phyloP scores from a whole-genome alignment of 2,329 filamentous ascomycete genomes.

The Aspergillus hortae region DNA sequence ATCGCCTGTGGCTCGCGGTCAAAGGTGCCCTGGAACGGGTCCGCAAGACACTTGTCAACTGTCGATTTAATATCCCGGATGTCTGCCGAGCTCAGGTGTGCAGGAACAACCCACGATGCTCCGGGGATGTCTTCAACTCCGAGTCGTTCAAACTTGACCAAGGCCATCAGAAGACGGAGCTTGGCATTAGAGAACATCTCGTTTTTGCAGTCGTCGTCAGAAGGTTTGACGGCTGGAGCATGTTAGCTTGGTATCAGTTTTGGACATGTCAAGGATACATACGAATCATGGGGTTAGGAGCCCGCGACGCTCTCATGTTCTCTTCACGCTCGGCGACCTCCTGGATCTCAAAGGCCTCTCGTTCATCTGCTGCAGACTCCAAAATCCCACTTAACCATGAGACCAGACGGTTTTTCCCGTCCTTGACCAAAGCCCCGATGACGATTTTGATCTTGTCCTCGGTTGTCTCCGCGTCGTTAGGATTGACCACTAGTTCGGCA shows the following conservation, averaged over 20 bases:
- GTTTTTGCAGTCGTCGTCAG: conserved; percentile 62
- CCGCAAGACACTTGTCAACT: conserved; percentile 75
- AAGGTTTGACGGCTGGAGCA: conserved; percentile 56
- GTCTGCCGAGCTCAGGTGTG: conserved; percentile 58
- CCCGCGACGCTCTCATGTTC: conserved; percentile 26
- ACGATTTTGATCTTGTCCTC: conserved; percentile 75
- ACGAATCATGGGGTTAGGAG: conserved; percentile 40
- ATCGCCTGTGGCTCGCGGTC: conserved; percentile 71
- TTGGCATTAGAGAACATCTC: conserved; percentile 88
- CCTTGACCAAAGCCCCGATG: conserved; percentile 74
- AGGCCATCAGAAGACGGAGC: conserved; percentile 76
- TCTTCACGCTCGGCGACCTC: conserved; percentile 57
- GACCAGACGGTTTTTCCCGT: conserved; percentile 71
- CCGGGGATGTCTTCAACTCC: conserved; percentile 69
- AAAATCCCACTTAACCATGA: conserved; percentile 77
- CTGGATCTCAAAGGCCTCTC: conserved; percentile 72
- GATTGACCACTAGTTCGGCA: conserved; percentile 78
- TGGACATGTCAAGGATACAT: conserved; percentile 30
- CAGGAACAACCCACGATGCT: conserved; percentile 74
- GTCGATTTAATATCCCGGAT: conserved; percentile 67
- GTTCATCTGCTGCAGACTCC: conserved; percentile 64
- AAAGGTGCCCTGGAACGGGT: conserved; percentile 72
- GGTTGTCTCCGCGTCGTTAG: conserved; percentile 58
- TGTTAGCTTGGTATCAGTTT: conserved; percentile 2
- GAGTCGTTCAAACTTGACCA: conserved; percentile 66